Evolutionary conservation across 2,329 filamentous ascomycete species (phyloP), one percentile per base, ranked within the genome.

Genomic region (Oidium heveae): DNA sequence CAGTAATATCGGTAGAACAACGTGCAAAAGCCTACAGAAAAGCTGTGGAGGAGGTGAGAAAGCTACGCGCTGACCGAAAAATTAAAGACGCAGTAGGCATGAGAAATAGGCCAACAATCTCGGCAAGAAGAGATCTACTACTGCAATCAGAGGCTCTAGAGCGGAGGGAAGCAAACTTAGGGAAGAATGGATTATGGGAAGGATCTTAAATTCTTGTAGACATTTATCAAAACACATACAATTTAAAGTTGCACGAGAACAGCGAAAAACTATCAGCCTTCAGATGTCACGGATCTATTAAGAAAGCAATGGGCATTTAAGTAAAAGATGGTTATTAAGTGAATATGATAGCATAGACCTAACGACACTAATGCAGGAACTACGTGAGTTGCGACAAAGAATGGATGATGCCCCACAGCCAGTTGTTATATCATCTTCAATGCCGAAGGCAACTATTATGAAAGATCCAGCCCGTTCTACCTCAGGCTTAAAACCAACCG

Each of bases 11-110:
- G 18, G 13, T 33, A 43, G 9, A 10, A 43, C 50, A 50, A 13
- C 46, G n/a, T 32, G 39, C 55, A 36, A 33, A 13, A 4, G 46
- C 56, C 9, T 8, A 54, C 28, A 54, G 47, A 20, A 56, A 56
- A 24, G 56, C 55, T 15, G 54, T 55, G 41, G 54, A 46, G 3
- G 54, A 57, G 43, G 33, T 57, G n/a, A 7, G 37, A 15, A 57
- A 55, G 13, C 33, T 54, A 22, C 50, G 24, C 9, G 49, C 51
- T 18, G 16, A 43, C 16, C 24, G 54, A 12, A 1, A 57, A 33
- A 15, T 55, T 33, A 28, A 43, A 9, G 53, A 57, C n/a, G 52
- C 51, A 12, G 15, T 57, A 1, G 39, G 33, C 36, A 52, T 18
- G 7, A 8, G 50, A 1, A 57, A 57, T 39, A 28, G 53, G 8